Evolutionary conservation across 2,329 filamentous ascomycete species (phyloP).

Genomic region (Apiospora arundinis): DNA sequence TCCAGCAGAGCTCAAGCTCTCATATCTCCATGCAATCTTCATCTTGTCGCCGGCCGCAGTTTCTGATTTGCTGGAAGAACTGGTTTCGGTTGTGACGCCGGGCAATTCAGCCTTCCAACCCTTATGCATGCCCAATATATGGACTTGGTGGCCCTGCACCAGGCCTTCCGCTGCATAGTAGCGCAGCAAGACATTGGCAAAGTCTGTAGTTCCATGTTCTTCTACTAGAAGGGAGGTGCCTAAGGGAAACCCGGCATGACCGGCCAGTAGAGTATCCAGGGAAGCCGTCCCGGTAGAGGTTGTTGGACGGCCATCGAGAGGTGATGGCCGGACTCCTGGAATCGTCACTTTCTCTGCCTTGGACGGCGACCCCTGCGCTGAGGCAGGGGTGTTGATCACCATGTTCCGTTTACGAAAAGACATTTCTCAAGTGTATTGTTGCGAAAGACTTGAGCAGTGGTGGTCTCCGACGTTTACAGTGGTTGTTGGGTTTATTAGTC

Average conservation of each 20-base stretch:
- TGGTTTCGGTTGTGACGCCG: conserved; percentile 60
- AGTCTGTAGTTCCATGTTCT: conserved; percentile 93
- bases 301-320: conserved; percentile 83
- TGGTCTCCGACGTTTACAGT: not conserved
- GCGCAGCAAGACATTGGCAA: conserved; percentile 80
- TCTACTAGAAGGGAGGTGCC: conserved; percentile 83
- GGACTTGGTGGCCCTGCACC: conserved; percentile 86
- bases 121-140: conserved; percentile 81
- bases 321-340: conserved; percentile 76
- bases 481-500: conserved; percentile 10
- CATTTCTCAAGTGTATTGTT: conserved; percentile 46
- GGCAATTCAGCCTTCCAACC: conserved; percentile 85
- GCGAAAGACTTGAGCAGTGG: not conserved
- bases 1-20: conserved; percentile 77
- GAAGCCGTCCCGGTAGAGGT: conserved; percentile 92
- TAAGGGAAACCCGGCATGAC: conserved; percentile 83
- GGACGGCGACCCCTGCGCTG: conserved; percentile 40
- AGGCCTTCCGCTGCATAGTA: conserved; percentile 95
- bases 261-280: conserved; percentile 82
- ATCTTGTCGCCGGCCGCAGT: conserved; percentile 71
- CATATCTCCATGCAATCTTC: conserved; percentile 99
- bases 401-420: conserved; percentile 65
- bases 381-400: conserved; percentile 50
- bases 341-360: conserved; percentile 47
- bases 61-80: conserved; percentile 49